Conservation (phyloP, 257 asterid species). For the Lantana camara region DNA sequence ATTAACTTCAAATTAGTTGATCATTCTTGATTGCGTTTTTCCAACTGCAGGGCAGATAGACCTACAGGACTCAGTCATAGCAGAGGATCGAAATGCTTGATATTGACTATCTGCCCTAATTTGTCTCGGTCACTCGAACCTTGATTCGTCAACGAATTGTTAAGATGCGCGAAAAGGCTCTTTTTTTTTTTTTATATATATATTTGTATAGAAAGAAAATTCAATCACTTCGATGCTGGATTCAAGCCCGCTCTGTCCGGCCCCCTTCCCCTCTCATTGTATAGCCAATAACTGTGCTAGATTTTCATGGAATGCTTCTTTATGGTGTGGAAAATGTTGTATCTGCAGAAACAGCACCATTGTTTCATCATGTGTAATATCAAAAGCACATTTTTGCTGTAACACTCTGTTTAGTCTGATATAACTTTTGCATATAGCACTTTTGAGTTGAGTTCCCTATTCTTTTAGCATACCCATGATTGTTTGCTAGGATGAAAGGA, state of each 20-base stretch:
- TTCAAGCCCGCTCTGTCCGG: constrained; percentile 18
- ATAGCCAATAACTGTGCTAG: constrained; percentile 19
- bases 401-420: background rate
- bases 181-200: too few relatives aligned
- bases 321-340: constrained; percentile 20
- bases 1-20: too few relatives aligned
- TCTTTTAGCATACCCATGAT: too few relatives aligned
- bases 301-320: constrained; percentile 12
- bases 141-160: constrained; percentile 21
- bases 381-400: background rate
- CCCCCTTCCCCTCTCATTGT: background rate
- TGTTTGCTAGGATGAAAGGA: too few relatives aligned
- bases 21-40: background rate
- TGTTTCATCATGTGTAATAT: background rate
- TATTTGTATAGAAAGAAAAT: constrained; percentile 42
- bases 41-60: constrained; percentile 59
- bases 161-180: constrained; percentile 22
- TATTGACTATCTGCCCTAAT: background rate
- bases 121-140: constrained; percentile 21
- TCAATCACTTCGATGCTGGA: constrained; percentile 33
- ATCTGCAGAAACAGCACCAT: constrained; percentile 14
- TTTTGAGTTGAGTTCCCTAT: too few relatives aligned
- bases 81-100: constrained; percentile 57
- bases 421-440: background rate
- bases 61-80: constrained; percentile 55